phyloP scores from a whole-genome alignment of 2,329 filamentous ascomycete genomes.

The Aspergillus clavatus region DNA sequence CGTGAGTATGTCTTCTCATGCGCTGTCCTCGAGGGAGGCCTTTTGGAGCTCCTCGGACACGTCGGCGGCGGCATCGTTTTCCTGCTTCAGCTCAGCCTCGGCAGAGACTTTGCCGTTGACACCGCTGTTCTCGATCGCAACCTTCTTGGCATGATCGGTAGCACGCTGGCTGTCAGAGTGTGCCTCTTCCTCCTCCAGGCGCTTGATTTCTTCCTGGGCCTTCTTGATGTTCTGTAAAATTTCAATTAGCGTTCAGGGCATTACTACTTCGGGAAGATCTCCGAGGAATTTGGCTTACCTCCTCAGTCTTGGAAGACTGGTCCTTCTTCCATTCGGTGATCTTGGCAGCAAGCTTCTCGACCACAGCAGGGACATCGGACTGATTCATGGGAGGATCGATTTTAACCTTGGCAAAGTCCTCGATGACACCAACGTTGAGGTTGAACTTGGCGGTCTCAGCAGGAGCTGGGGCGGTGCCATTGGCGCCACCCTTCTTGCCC shows the following conservation, averaged over 20 bases:
- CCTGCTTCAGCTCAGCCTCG: conserved; percentile 51
- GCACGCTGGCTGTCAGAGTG: conserved; percentile 42
- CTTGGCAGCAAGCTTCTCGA: conserved; percentile 91
- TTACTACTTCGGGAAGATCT: background rate
- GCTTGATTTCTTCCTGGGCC: conserved; percentile 91
- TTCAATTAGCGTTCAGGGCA: conserved; percentile 4
- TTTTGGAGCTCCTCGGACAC: conserved; percentile 57
- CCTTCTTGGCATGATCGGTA: conserved; percentile 52
- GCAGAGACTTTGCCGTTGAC: conserved; percentile 51
- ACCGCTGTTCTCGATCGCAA: conserved; percentile 46
- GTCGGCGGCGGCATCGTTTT: conserved; percentile 57
- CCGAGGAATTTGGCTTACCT: conserved; percentile 55
- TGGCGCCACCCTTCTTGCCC: conserved; percentile 63
- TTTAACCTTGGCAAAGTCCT: conserved; percentile 78
- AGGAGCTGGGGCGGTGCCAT: conserved; percentile 46
- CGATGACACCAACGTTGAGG: conserved; percentile 84
- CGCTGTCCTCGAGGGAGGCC: conserved; percentile 55
- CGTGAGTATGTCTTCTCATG: conserved; percentile 16
- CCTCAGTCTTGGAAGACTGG: conserved; percentile 82
- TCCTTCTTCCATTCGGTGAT: conserved; percentile 85
- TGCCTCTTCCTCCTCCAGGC: conserved; percentile 68
- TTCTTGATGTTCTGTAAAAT: conserved; percentile 82
- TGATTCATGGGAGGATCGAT: conserved; percentile 85
- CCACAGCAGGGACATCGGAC: conserved; percentile 69
- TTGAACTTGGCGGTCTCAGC: conserved; percentile 62